Evolutionary conservation across 805 yeast genomes (phyloP).

Genomic region (Metschnikowia gelsemii): DNA sequence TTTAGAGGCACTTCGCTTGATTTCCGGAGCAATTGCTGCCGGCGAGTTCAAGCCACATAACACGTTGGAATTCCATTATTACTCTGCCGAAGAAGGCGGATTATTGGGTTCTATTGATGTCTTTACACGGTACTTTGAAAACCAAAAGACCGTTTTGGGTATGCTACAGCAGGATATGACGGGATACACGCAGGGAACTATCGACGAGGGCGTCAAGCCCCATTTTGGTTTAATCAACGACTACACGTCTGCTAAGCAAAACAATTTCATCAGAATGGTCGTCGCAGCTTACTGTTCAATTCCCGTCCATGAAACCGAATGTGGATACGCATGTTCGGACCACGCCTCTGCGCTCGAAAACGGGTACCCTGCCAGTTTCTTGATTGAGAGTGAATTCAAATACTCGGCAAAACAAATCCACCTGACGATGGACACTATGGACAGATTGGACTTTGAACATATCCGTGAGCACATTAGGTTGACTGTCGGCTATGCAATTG

Average conservation of each 20-base stretch:
- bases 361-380: conserved; percentile 84
- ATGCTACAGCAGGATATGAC: conserved; percentile 97
- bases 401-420: conserved; percentile 72
- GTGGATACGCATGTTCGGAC: conserved; percentile 94
- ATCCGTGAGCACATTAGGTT: conserved; percentile 78
- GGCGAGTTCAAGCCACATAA: conserved; percentile 56
- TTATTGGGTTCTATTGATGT: conserved; percentile 82
- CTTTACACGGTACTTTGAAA: conserved; percentile 51
- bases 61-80: conserved; percentile 89
- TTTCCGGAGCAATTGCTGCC: conserved; percentile 38
- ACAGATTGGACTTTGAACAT: conserved; percentile 73
- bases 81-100: conserved; percentile 94
- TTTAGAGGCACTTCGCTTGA: conserved; percentile 69
- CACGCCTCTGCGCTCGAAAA: conserved; percentile 81
- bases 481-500: conserved; percentile 70
- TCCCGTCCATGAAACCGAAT: conserved; percentile 68
- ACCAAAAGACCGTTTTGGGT: conserved; percentile 58
- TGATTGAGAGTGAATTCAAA: conserved; percentile 72
- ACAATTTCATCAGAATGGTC: conserved; percentile 59
- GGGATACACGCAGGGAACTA: conserved; percentile 61
- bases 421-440: conserved; percentile 75
- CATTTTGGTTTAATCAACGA: conserved; percentile 82
- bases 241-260: conserved; percentile 55
- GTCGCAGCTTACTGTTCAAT: conserved; percentile 64
- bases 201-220: conserved; percentile 52